Percentiles rank a stretch among this genome's conserved stretches.
Evolutionary conservation across 495 filamentous ascomycete genomes (phyloP).

Genomic region (Jackrogersella minutella): DNA sequence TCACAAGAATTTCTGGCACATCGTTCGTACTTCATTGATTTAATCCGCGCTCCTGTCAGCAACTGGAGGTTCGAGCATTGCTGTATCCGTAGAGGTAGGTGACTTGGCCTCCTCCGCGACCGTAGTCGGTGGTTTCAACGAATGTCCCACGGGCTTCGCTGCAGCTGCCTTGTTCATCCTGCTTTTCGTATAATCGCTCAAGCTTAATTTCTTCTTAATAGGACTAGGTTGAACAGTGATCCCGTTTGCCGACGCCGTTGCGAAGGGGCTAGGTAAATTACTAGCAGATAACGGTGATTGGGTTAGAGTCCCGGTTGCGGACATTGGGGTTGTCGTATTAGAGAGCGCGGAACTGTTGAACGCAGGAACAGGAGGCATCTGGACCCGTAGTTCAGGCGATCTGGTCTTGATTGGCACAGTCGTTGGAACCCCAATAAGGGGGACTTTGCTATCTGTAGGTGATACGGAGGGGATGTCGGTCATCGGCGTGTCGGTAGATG

Average conservation of each 20-base stretch:
- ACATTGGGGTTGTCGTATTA: slow-evolving; percentile 53
- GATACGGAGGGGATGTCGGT: slow-evolving; percentile 28
- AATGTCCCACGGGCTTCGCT: slow-evolving; percentile 45
- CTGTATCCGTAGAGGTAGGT: slow-evolving; percentile 43
- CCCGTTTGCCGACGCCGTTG: slow-evolving; percentile 54
- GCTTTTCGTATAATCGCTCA: slow-evolving; percentile 74
- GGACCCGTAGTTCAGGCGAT: slow-evolving; percentile 58
- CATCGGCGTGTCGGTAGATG: slow-evolving; percentile 37
- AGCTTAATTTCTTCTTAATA: slow-evolving; percentile 73
- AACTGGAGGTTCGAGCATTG: slow-evolving; percentile 44
- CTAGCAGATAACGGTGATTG: slow-evolving; percentile 62
- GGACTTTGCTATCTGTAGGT: slow-evolving; percentile 31
- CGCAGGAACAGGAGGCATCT: slow-evolving; percentile 57
- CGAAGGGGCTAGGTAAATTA: slow-evolving; percentile 51
- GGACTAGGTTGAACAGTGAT: slow-evolving; percentile 64
- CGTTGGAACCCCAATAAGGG: not conserved
- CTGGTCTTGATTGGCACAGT: slow-evolving; percentile 44
- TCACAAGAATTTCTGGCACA: slow-evolving; percentile 9
- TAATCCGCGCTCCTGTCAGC: slow-evolving; percentile 45
- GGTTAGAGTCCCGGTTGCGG: slow-evolving; percentile 51
- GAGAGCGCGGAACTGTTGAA: slow-evolving; percentile 44
- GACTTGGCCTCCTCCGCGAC: slow-evolving; percentile 54
- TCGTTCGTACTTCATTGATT: not conserved
- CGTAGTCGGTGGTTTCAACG: slow-evolving; percentile 46
- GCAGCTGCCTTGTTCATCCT: slow-evolving; percentile 58